A percentile compares a stretch with the other conserved stretches of the same genome.
Evolutionary conservation across 1,139 yeast species (phyloP).

Genomic region (Diutina scorzettiae): DNA sequence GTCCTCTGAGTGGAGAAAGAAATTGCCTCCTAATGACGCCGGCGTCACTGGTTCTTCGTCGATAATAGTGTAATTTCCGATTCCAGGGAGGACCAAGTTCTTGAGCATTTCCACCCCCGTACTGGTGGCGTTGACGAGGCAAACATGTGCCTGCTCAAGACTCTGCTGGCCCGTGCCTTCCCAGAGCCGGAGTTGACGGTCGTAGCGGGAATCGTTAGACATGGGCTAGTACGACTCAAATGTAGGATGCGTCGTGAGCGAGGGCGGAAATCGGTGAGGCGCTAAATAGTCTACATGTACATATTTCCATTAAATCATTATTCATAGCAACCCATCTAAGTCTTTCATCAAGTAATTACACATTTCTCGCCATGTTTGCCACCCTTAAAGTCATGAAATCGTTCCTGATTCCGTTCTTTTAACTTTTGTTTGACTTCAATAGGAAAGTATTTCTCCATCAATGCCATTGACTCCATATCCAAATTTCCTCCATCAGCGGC

Average conservation of each 20-base stretch:
- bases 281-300: no score
- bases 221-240: no score
- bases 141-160: conserved; percentile 46
- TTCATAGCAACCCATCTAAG: no score
- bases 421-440: conserved; percentile 52
- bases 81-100: conserved; percentile 72
- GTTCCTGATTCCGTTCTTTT: conserved; percentile 46
- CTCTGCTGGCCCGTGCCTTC: conserved; percentile 61
- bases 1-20: conserved; percentile 41
- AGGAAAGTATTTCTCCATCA: conserved; percentile 53
- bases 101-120: conserved; percentile 63
- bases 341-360: not conserved
- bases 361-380: not conserved
- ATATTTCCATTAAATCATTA: no score
- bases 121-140: conserved; percentile 49
- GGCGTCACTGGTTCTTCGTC: conserved; percentile 31
- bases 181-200: conserved; percentile 87
- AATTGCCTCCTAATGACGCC: conserved; percentile 43
- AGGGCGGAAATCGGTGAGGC: no score
- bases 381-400: conserved; percentile 16
- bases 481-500: conserved; percentile 49
- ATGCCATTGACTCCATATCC: conserved; percentile 39
- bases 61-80: conserved; percentile 55
- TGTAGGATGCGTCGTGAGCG: no score
- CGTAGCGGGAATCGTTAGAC: no score